Evolutionary conservation across 2,329 filamentous ascomycete species (phyloP), one percentile per base, ranked within the genome.

Genomic region (Botrytis paeoniae): DNA sequence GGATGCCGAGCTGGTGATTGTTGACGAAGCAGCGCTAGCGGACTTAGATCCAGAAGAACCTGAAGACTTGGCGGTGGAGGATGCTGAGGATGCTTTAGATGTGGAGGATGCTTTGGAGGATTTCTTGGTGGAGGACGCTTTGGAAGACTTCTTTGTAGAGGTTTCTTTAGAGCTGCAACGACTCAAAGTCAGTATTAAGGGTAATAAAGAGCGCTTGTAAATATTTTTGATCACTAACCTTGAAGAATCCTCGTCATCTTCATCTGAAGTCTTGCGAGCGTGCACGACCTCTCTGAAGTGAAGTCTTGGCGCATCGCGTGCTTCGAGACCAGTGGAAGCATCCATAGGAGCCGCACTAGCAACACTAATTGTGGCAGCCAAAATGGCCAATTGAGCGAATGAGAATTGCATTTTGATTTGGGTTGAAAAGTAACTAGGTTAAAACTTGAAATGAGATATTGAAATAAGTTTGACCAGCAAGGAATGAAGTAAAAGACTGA

Each of bases 381-480:
- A 54, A 39, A 57, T 35, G 48, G 61, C 45, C n/a, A 66, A 37
- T 32, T 57, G 60, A 71, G 60, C 48, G 51, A 66, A 39, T 16
- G 60, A 59, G 37, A 71, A 71, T 64, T 71, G 41, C 70, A 71
- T 71, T 25, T 51, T 64, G 59, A 39, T 35, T 63, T 61, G n/a
- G n/a, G 8, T 7, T 39, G 37, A 16, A 39, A 41, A n/a, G 41
- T 59, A n/a, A 32, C 18, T 37, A 25, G 29, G 14, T 14, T 43
- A 32, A 18, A 51, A 62, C 9, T 29, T 35, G 48, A 45, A 64
- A n/a, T 29, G 43, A 43, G 8, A 65, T 45, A 29, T 51, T 66
- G 48, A 41, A 65, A 32, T 59, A 41, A 57, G 43, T 51, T 61
- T 48, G 29, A 14, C 43, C n/a, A 63, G 61, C 61, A 64, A 71